phyloP scores from a whole-genome alignment of 495 filamentous ascomycete species.

The Daldinia caldariorum region DNA sequence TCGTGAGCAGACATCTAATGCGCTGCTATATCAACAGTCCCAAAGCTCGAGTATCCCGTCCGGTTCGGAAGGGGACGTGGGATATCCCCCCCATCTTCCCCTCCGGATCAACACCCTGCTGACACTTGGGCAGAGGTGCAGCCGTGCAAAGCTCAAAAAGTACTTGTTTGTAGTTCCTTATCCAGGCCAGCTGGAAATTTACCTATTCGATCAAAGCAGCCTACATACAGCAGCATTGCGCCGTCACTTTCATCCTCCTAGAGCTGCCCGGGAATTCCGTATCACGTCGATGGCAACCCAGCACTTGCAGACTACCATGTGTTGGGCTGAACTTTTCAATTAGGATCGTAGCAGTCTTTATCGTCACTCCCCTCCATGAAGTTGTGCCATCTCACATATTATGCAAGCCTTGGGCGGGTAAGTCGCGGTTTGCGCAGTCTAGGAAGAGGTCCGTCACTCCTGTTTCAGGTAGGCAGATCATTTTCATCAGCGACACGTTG shows the following conservation, averaged over 20 bases:
- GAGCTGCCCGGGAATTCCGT: slow-evolving; percentile 34
- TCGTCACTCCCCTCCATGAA: slow-evolving; percentile 45
- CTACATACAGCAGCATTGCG: slow-evolving; percentile 25
- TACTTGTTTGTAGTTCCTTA: slow-evolving; percentile 42
- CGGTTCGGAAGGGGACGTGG: slow-evolving; percentile 41
- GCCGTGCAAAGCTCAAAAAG: slow-evolving; percentile 38
- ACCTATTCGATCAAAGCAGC: slow-evolving; percentile 20
- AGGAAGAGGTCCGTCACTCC: slow-evolving; percentile 29
- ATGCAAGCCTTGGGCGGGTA: slow-evolving; percentile 26
- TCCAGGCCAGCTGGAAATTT: slow-evolving; percentile 30
- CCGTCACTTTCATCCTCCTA: slow-evolving; percentile 12
- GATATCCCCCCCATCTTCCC: slow-evolving; percentile 33
- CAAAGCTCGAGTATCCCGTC: slow-evolving; percentile 27
- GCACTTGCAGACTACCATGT: slow-evolving; percentile 33
- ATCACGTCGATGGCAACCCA: slow-evolving; percentile 27
- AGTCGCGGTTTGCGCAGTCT: slow-evolving; percentile 32
- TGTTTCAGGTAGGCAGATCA: slow-evolving; percentile 44
- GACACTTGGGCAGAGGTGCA: slow-evolving; percentile 46
- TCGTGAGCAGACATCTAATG: neutral
- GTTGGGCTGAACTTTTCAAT: slow-evolving; percentile 34
- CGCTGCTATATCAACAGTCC: slow-evolving; percentile 11
- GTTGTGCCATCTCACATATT: slow-evolving; percentile 24
- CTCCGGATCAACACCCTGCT: slow-evolving; percentile 42
- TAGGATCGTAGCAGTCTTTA: slow-evolving; percentile 33
- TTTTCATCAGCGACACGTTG: slow-evolving; percentile 40